Evolutionary conservation across 2,329 filamentous ascomycete genomes (phyloP), one percentile per base, ranked within the genome.

Genomic region (Xylaria sp.): DNA sequence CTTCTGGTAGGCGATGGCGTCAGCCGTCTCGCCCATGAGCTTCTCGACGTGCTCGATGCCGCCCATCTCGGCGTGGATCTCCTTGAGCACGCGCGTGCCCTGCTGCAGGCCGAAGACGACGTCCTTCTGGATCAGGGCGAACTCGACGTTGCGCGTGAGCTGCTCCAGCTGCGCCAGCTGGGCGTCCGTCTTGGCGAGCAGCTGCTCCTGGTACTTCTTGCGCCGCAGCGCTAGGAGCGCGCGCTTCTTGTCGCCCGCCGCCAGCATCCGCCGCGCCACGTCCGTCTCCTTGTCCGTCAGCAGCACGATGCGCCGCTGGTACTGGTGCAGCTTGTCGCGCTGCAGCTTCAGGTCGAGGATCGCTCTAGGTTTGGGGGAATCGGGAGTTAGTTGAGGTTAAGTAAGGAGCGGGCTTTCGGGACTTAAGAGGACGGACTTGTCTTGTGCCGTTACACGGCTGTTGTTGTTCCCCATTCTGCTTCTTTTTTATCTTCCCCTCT

Each of bases 331-430:
- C 80, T 94, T 96, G 85, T 99, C 96, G 79, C 96, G 94, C 83
- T 98, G 95, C 81, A 89, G 93, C 84, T 98, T 98, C 83, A 98
- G 92, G 82, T 98, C 94, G 76, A 98, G 91, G 81, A 98, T 97
- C 67, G 95, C 95, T 83, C 94, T 97, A 47, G 22, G 27, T 39
- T 25, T 25, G 54, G 38, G 51, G 33, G 38, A 13, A 20, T 13
- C 33, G 33, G 7, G 51, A 50, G 59, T 59, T 42, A 59, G 63
- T 25, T 31, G 42, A 17, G 53, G 45, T 10, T 20, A 25, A 25
- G 53, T n/a, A n/a, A 54, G 45, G 51, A 47, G 42, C 50, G 45
- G 57, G 59, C 50, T n/a, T n/a, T n/a, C n/a, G n/a, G n/a, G n/a
- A n/a, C n/a, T n/a, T n/a, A n/a, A n/a, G n/a, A 58, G 33, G 61